These are phyloP conservation scores for Chlorella sp. DNA, from an alignment of 139 green algal species.

Conservation along the genomic window DNA sequence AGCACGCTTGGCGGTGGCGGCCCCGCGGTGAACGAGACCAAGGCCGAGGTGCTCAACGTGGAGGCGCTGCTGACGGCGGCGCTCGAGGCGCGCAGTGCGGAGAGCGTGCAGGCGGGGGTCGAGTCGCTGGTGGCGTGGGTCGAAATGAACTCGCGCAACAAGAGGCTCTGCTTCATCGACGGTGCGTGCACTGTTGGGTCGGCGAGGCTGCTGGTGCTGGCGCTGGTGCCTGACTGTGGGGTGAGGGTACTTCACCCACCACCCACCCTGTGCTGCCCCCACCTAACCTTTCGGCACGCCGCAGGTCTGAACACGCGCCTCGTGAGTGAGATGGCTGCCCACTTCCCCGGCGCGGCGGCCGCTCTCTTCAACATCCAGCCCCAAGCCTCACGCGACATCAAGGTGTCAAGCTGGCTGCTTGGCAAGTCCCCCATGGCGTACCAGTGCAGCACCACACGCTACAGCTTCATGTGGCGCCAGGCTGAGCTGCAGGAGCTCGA, in stretches of 20 bases:
- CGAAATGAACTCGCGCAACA: background rate
- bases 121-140: conserved; percentile 1
- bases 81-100: background rate
- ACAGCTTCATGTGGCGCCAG: conserved; percentile 14
- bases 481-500: conserved; percentile 1
- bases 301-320: background rate
- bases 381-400: conserved; percentile 5
- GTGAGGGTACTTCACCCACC: background rate
- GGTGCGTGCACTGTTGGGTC: no score
- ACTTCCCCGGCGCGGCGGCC: background rate
- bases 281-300: no score
- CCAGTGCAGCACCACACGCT: conserved; percentile 6
- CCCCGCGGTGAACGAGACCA: background rate
- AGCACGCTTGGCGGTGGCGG: background rate
- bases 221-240: background rate
- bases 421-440: background rate
- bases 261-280: no score
- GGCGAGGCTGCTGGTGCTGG: no score
- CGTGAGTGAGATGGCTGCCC: background rate
- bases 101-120: conserved; percentile 7
- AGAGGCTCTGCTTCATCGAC: background rate
- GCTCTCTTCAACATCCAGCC: background rate
- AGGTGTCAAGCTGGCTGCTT: conserved; percentile 6
- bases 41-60: conserved; percentile 4
- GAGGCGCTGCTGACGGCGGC: background rate